These are phyloP conservation scores for Candida easanensis DNA, from an alignment of 805 yeast genomes.

Conservation along the genomic window DNA sequence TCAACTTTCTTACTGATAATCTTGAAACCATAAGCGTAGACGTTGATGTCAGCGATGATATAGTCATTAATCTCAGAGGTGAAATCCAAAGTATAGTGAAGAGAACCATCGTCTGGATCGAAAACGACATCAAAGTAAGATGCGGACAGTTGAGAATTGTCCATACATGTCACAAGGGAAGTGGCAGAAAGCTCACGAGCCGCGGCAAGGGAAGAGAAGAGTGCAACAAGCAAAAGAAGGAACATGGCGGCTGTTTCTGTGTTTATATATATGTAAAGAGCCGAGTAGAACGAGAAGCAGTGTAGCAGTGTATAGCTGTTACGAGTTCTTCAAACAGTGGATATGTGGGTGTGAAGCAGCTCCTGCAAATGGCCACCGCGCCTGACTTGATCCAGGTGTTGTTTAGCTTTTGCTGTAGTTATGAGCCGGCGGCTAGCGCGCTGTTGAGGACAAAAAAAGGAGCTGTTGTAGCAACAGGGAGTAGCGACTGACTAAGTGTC, in stretches of 20 bases:
- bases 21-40: constrained; percentile 83
- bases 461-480: too few species aligned
- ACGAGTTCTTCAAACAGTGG: too few species aligned
- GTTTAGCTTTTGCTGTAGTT: too few species aligned
- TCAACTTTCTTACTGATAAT: constrained; percentile 58
- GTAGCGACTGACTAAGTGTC: too few species aligned
- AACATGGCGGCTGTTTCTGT: not conserved
- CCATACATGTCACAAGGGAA: constrained; percentile 86
- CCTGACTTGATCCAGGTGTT: not conserved
- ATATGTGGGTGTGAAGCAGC: too few species aligned
- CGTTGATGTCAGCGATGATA: constrained; percentile 65
- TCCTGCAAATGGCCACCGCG: not conserved
- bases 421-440: too few species aligned
- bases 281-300: too few species aligned
- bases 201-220: not conserved
- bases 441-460: too few species aligned
- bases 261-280: too few species aligned
- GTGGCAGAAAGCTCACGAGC: constrained; percentile 51
- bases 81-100: constrained; percentile 68
- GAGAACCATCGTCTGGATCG: constrained; percentile 65
- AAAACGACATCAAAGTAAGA: constrained; percentile 71
- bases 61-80: constrained; percentile 65
- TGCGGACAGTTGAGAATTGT: constrained; percentile 69
- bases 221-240: not conserved
- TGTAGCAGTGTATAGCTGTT: too few species aligned